Evolutionary conservation across 2,329 filamentous ascomycete genomes (phyloP), one percentile per base, ranked within the genome.

Genomic region (Penicillium corylophilum): DNA sequence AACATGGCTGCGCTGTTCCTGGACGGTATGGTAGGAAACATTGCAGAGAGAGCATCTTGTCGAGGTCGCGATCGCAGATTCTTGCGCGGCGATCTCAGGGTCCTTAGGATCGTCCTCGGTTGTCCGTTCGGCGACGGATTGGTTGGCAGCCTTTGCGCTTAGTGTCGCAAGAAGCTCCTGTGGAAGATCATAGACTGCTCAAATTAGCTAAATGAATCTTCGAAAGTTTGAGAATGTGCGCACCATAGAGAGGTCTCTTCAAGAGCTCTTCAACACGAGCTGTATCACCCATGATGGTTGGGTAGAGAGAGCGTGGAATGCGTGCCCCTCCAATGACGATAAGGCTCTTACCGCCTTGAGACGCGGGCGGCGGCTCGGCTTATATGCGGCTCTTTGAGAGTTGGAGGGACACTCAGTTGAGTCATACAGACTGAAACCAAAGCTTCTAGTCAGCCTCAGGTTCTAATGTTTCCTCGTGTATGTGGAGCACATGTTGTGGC

Each of bases 1-100:
- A 51, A 90, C 85, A 72, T 99, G 94, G 53, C 84, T 82, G 55
- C 90, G 83, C 68, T 97, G 93, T 55, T 97, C 93, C 54, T 85
- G 79, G 7, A 95, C 80, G 9, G 80, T 86, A 28, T 79, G 66
- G 64, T 95, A 96, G 5, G 81, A 77, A 33, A 91, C 79, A 35
- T 80, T 78, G 73, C 94, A 99, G 4, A 97, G 79, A 1, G 86
- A 84, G 70, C 94, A 99, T 13, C 90, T 82, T 52, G 89, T 91
- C 5, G 88, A 81, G 9, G 53, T 79, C 63, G 59, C 74, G 72
- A 65, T 75, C 71, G 57, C 68, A 65, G 62, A 75, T 20, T 74
- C 66, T 31, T 68, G 70, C 12, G 76, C 70, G 22, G 64, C 56
- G 36, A 71, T 66, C n/a, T 69, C 61, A 31, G 62, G n/a, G 23